Base-by-base conservation (phyloP, 148 eudicot genomes). In the Suaeda aralocaspica region DNA sequence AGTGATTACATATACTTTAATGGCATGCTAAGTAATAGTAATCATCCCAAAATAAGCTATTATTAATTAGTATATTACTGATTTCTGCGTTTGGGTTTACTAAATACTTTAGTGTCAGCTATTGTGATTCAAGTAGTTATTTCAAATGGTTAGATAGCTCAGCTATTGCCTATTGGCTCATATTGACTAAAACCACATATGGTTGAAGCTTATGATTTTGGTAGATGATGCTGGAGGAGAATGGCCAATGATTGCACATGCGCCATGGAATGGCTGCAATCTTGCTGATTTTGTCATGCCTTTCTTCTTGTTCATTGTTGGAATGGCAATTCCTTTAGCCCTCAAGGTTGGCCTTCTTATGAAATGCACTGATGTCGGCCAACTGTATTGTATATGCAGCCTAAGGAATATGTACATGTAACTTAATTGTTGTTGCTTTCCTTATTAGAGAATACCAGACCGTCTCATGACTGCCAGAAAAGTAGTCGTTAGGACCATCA, bases 221-320 rank as follows among this genome's bases (percentile, higher is more conserved):
- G 98, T 90, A 50, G 98, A 92, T 85, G 96, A 92, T 77, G 98
- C 92, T 68, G 98, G 98, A 73, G 98, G 84, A 28, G 88, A 86
- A 42, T 92, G 93, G 93, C 96, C 96, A 48, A 81, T 74, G 81
- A 90, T 92, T n/a, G 60, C 81, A 24, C 98, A 90, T 77, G 91
- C 98, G 19, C 98, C 94, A 36, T 92, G 98, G 98, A 86, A 90
- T 46, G 96, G 98, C 19, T 86, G 90, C 84, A 84, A 84, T 53
- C 87, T 92, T 22, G 98, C 98, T 67, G 98, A 92, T 77, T 92
- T 92, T 73, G 98, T 92, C 71, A 92, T 92, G 98, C 98, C 98
- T 0, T 92, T 90, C 75, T 92, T 92, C 76, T 86, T 92, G 52
- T 92, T 92, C 72, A 92, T 90, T 59, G 96, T 92, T 50, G 98